Conservation (phyloP, 352 stramenopile species). For the Globisporangium takayamanum region DNA sequence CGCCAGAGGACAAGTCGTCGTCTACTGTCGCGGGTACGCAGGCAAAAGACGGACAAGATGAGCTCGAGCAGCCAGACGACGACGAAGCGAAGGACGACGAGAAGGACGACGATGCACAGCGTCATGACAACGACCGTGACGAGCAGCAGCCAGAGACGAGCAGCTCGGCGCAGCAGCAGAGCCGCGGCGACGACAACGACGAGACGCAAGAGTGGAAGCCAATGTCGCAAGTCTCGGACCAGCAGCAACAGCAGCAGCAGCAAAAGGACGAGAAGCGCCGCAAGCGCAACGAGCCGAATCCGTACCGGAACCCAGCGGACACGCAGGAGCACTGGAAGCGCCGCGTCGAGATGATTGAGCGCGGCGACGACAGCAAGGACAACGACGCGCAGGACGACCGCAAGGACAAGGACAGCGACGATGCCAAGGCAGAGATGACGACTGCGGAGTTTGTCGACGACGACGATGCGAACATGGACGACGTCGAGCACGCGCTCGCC, state of each 20-base stretch:
- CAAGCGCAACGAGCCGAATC: slow-evolving; percentile 88
- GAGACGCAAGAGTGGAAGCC: slow-evolving; percentile 49
- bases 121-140: slow-evolving; percentile 23
- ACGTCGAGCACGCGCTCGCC: slow-evolving; percentile 58
- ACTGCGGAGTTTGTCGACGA: slow-evolving; percentile 61
- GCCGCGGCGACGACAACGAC: slow-evolving; percentile 50
- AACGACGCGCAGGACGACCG: slow-evolving; percentile 42
- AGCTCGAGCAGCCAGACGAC: slow-evolving; percentile 57
- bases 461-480: slow-evolving; percentile 55
- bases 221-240: slow-evolving; percentile 32
- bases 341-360: slow-evolving; percentile 88
- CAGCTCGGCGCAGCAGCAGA: slow-evolving; percentile 42
- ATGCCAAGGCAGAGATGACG: slow-evolving; percentile 31
- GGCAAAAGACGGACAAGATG: slow-evolving; percentile 75
- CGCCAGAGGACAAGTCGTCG: slow-evolving; percentile 32
- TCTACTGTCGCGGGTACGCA: slow-evolving; percentile 67
- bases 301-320: slow-evolving; percentile 93
- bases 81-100: slow-evolving; percentile 27
- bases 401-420: slow-evolving; percentile 27
- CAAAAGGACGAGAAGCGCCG: slow-evolving; percentile 66
- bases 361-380: slow-evolving; percentile 23
- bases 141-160: slow-evolving; percentile 52
- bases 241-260: slow-evolving; percentile 33
- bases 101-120: slow-evolving; percentile 22
- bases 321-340: slow-evolving; percentile 97